Evolutionary conservation across 164 flowering plant genomes (phyloP), one percentile per base, ranked within the genome.

Genomic region (Brasenia schreberi): DNA sequence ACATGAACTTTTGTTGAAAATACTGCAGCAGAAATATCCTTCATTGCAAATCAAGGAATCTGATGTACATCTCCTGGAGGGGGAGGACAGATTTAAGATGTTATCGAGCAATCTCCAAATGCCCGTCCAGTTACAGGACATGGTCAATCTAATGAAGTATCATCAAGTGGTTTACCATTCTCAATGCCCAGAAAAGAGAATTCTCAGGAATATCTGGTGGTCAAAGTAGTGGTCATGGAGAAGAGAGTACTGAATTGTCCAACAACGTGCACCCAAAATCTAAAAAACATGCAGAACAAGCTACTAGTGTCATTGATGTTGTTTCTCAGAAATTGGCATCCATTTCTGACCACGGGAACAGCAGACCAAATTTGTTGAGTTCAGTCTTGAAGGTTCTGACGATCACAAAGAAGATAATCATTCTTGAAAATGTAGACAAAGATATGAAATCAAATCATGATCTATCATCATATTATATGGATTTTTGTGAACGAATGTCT

Each of bases 21-120:
- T 84, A 68, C 79, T 88, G 71, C 81, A 81, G 72, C 80, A 77
- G 66, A 82, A 80, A 73, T 59, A 65, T 65, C 67, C 64, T 58
- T 18, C 64, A 42, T 43, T 65, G 18, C 64, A 61, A 33, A 14
- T 33, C 18, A 84, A 85, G 72, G 80, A 77, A 70, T 67, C 69
- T 18, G 87, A 82, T 64, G 65, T 94, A 68, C 87, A 95, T 76
- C 76, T 77, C 27, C 75, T 91, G 63, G 97, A 95, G 58, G 82
- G 84, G 74, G 79, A 87, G 66, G 85, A 71, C 62, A 97, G 99
- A 19, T 91, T 94, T 69, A 87, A 86, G 73, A 95, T 94, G 71
- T 70, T 94, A 42, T 87, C 97, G 67, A 83, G 87, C 75, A 96
- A 94, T 81, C 43, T 85, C 62, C 79, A 81, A 65, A 77, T 93